Evolutionary conservation across 2,329 filamentous ascomycete genomes (phyloP).

Genomic region (Endoconidiophora polonica): DNA sequence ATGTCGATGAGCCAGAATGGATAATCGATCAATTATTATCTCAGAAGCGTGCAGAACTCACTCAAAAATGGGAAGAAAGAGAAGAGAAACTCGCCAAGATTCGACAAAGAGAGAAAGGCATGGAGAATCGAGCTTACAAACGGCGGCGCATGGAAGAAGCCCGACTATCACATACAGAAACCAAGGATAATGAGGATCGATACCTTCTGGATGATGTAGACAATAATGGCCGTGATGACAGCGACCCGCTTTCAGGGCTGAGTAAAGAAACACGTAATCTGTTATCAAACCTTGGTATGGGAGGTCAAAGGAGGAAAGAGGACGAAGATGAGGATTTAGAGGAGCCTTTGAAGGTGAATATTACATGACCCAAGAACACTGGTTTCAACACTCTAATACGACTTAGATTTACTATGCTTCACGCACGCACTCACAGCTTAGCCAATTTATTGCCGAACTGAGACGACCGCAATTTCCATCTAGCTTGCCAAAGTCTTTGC

Average conservation of each 20-base stretch:
- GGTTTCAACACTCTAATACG: conserved; percentile 18
- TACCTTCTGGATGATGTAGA: conserved; percentile 61
- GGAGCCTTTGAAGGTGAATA: conserved; percentile 49
- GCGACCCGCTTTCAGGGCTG: conserved; percentile 34
- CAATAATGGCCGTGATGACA: conserved; percentile 23
- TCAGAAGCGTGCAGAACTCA: conserved; percentile 49
- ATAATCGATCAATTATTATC: conserved; percentile 60
- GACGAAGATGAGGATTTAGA: conserved; percentile 31
- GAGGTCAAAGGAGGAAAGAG: conserved; percentile 20
- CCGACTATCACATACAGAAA: conserved; percentile 8
- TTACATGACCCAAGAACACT: not conserved
- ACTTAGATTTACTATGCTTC: conserved; percentile 72
- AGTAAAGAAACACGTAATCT: conserved; percentile 62
- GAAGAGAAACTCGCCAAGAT: conserved; percentile 54
- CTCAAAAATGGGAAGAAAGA: conserved; percentile 51
- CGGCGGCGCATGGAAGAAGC: conserved; percentile 27
- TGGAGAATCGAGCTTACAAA: conserved; percentile 34
- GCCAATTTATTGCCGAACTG: conserved; percentile 73
- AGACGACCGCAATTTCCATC: conserved; percentile 62
- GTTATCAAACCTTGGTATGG: conserved; percentile 47
- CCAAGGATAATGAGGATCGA: conserved; percentile 42
- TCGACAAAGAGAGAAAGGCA: conserved; percentile 43
- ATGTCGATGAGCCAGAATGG: conserved; percentile 65
- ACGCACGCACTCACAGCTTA: conserved; percentile 78
- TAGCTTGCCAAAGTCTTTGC: conserved; percentile 37